phyloP scores from a whole-genome alignment of 768 basidiomycete genomes.

The Hirschioporus abietinus region DNA sequence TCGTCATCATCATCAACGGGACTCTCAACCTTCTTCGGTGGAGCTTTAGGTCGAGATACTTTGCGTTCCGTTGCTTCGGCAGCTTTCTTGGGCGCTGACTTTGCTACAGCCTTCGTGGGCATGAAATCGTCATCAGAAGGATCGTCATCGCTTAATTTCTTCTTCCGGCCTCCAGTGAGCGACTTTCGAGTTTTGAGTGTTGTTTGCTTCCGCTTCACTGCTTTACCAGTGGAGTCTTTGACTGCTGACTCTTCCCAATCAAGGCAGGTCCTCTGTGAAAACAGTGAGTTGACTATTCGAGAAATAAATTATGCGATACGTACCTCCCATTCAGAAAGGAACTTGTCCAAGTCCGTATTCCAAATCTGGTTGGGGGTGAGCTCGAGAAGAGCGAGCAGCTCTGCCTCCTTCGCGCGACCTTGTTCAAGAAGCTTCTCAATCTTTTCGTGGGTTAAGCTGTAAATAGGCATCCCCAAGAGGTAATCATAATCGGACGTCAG shows the following conservation, averaged over 20 bases:
- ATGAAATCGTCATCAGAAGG: constrained; percentile 53
- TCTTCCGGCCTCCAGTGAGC: constrained; percentile 35
- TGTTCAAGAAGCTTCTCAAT: constrained; percentile 81
- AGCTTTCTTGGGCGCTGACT: constrained; percentile 22
- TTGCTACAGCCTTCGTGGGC: constrained; percentile 42
- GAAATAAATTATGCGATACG: constrained; percentile 22
- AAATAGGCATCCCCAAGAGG: constrained; percentile 91
- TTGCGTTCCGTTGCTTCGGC: constrained; percentile 32
- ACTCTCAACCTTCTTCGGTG: constrained; percentile 29
- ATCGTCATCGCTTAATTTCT: constrained; percentile 29
- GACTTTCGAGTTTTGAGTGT: constrained; percentile 51
- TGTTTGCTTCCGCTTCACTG: constrained; percentile 52
- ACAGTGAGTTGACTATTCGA: background rate
- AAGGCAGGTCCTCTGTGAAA: constrained; percentile 32
- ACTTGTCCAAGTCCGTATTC: constrained; percentile 83
- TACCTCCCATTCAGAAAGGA: constrained; percentile 83
- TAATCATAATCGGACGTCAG: constrained; percentile 80
- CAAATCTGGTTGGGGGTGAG: constrained; percentile 80
- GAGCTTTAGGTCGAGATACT: constrained; percentile 35
- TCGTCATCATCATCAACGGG: constrained; percentile 46
- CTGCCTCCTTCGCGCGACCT: constrained; percentile 75
- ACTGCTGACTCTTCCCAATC: constrained; percentile 40
- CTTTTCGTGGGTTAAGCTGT: constrained; percentile 92
- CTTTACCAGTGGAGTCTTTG: constrained; percentile 45
- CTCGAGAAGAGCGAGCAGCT: constrained; percentile 72